Percentiles rank a stretch among this genome's conserved stretches.
phyloP scores from a whole-genome alignment of 805 yeast genomes.

The Candida silvicultrix region DNA sequence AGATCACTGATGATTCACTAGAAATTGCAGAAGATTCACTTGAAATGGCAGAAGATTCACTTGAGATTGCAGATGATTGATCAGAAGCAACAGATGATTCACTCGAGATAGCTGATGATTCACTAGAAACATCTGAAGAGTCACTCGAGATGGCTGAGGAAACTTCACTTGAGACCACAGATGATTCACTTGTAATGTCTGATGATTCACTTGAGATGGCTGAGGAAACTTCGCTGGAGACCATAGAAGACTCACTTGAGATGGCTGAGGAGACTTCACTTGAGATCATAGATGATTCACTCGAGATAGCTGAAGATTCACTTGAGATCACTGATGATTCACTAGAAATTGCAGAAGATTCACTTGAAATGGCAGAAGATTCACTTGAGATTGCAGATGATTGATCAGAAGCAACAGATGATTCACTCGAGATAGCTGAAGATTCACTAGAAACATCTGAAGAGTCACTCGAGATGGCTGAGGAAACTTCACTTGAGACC shows the following conservation, averaged over 20 bases:
- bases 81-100: background rate
- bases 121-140: conserved; percentile 1
- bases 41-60: too few species aligned
- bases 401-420: background rate
- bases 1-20: too few species aligned
- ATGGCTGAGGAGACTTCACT: too few species aligned
- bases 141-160: background rate
- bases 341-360: too few species aligned
- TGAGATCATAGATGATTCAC: too few species aligned
- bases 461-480: background rate
- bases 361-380: too few species aligned
- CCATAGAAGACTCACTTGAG: too few species aligned
- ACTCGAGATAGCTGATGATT: background rate
- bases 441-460: background rate
- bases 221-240: too few species aligned
- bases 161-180: background rate
- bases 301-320: too few species aligned
- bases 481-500: conserved; percentile 1
- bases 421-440: background rate
- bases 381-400: too few species aligned
- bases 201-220: background rate
- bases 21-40: too few species aligned
- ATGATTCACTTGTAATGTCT: background rate
- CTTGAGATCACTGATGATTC: too few species aligned
- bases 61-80: background rate